A percentile compares a stretch with the other conserved stretches of the same genome.
Evolutionary conservation across 768 basidiomycete genomes (phyloP).

Genomic region (Kwoniella sp.): DNA sequence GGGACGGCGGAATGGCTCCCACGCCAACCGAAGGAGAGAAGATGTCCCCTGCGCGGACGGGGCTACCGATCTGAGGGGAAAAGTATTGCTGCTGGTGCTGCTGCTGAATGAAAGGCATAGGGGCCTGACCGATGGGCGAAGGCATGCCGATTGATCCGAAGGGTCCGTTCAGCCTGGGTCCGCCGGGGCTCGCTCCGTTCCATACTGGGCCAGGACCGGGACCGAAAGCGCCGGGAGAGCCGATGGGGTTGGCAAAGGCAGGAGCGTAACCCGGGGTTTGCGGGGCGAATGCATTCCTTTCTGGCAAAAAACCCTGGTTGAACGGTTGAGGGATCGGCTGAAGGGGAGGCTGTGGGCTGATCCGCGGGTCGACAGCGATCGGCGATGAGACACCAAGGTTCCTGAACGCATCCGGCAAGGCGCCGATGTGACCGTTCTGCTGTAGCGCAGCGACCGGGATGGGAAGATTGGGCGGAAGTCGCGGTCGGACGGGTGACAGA

Average conservation of each 20-base stretch:
- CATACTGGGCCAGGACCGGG: conserved; percentile 9
- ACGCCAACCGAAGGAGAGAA: conserved; percentile 36
- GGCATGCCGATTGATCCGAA: conserved; percentile 26
- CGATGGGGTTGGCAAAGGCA: conserved; percentile 2
- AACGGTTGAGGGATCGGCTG: conserved; percentile 13
- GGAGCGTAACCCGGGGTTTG: not conserved
- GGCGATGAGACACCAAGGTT: conserved; percentile 14
- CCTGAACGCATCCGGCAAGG: conserved; percentile 19
- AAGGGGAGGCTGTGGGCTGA: conserved; percentile 12
- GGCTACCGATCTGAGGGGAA: conserved; percentile 27
- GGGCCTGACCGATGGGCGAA: conserved; percentile 19
- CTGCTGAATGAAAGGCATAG: conserved; percentile 14
- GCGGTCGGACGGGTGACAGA: conserved; percentile 53
- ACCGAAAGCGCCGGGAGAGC: conserved; percentile 8
- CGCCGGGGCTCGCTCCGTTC: conserved; percentile 6
- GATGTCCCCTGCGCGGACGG: conserved; percentile 16
- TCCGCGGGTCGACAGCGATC: conserved; percentile 7
- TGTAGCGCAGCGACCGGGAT: conserved; percentile 28
- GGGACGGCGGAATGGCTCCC: conserved; percentile 36
- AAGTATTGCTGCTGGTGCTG: conserved; percentile 20
- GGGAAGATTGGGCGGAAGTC: conserved; percentile 52
- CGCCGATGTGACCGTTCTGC: conserved; percentile 9
- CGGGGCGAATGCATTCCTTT: conserved; percentile 12
- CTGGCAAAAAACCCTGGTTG: conserved; percentile 18
- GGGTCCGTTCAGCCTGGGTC: conserved; percentile 6